Percentiles rank a stretch among this genome's conserved stretches.
phyloP scores from a whole-genome alignment of 306 rosid species.

The Fragaria nilgerrensis region DNA sequence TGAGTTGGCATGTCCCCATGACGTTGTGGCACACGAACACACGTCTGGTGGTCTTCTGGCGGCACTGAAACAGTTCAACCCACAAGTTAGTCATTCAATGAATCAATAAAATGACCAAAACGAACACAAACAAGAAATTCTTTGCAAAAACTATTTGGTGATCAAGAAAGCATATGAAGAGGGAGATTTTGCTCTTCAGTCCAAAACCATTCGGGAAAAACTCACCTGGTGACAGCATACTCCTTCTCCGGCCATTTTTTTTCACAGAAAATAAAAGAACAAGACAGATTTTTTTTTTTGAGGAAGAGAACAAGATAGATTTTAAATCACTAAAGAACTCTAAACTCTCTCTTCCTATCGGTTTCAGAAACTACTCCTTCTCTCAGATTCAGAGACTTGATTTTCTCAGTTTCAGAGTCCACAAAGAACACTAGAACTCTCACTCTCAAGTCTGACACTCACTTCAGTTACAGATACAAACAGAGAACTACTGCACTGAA shows the following conservation, averaged over 20 bases:
- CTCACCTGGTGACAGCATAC: not conserved
- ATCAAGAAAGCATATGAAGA: no score
- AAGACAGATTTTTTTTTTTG: not conserved
- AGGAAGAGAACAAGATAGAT: not conserved
- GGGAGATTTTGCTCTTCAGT: not conserved
- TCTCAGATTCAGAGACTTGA: not conserved
- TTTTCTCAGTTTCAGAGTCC: not conserved
- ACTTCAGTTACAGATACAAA: not conserved
- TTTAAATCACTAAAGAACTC: not conserved
- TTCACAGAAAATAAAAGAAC: not conserved
- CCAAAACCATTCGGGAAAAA: not conserved
- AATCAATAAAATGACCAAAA: not conserved
- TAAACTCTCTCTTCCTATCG: not conserved
- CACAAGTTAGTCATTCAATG: not conserved
- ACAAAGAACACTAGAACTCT: not conserved
- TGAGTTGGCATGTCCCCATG: no score
- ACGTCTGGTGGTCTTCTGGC: not conserved
- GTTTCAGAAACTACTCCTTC: not conserved
- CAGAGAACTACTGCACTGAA: not conserved
- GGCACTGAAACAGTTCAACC: not conserved
- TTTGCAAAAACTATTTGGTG: constrained; percentile 10
- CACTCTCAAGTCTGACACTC: not conserved
- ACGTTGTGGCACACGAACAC: not conserved
- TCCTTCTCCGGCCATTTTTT: not conserved
- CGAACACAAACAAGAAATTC: constrained; percentile 2